Percentiles rank a stretch among this genome's conserved stretches.
phyloP scores from a whole-genome alignment of 108 stramenopile species.

The Asterionellopsis glacialis region DNA sequence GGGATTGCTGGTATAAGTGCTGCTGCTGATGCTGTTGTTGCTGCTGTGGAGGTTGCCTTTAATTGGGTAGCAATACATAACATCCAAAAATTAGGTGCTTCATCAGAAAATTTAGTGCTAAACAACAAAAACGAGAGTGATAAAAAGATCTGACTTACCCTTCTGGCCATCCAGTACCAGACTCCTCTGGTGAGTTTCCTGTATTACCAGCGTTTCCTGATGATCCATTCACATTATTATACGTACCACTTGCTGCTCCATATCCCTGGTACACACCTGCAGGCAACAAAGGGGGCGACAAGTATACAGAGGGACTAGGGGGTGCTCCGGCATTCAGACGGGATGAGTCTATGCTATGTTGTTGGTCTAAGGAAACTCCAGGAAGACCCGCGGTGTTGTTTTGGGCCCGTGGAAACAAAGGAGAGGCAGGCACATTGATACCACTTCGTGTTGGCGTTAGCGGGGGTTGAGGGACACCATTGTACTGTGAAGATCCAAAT shows the following conservation, averaged over 20 bases:
- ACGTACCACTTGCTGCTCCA: background rate
- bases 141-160: no score
- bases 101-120: no score
- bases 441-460: slow-evolving; percentile 3
- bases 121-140: no score
- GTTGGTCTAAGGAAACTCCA: background rate
- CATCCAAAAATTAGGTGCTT: no score
- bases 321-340: background rate
- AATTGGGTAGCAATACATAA: no score
- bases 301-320: background rate
- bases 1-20: background rate
- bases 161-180: no score
- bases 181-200: no score
- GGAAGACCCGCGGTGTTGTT: background rate
- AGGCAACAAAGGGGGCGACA: slow-evolving; percentile 17
- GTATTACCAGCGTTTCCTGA: no score
- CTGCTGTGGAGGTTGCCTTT: no score
- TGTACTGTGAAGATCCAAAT: background rate
- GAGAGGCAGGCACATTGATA: slow-evolving; percentile 37
- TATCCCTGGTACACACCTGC: slow-evolving; percentile 12
- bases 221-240: no score
- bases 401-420: slow-evolving; percentile 40
- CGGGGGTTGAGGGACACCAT: background rate
- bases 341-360: background rate
- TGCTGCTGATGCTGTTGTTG: background rate